A percentile compares a stretch with the other conserved stretches of the same genome.
phyloP scores from a whole-genome alignment of 2,329 filamentous ascomycete genomes.

The Teratosphaeriaceae sp. region DNA sequence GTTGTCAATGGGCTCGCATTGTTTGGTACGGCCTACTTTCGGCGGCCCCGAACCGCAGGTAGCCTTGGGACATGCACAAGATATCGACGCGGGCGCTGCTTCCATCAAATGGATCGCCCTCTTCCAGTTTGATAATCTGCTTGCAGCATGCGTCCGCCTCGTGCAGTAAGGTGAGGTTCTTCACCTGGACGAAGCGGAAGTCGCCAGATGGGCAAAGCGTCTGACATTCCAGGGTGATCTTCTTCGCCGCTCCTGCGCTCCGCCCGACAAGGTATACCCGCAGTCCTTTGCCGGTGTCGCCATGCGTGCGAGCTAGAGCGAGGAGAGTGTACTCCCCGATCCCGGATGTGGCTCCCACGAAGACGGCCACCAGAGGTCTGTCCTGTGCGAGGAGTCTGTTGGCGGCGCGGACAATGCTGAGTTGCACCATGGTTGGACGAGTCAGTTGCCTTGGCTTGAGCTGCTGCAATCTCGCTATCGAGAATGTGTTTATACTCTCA shows the following conservation, averaged over 20 bases:
- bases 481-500: too few species aligned
- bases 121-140: conserved; percentile 18
- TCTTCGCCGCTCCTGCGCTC: conserved; percentile 8
- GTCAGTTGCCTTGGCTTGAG: too few species aligned
- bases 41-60: conserved; percentile 21
- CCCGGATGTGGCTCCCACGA: conserved; percentile 17
- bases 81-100: conserved; percentile 28
- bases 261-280: conserved; percentile 18
- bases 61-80: conserved; percentile 33
- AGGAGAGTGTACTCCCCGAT: conserved; percentile 17
- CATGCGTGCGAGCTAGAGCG: conserved; percentile 4
- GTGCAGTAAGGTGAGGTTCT: conserved; percentile 31
- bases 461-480: too few species aligned
- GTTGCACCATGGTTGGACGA: neutral
- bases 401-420: neutral
- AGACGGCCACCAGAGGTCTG: conserved; percentile 13
- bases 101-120: conserved; percentile 14
- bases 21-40: conserved; percentile 5
- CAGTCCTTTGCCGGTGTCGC: conserved; percentile 7
- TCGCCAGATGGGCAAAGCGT: conserved; percentile 18
- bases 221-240: conserved; percentile 11
- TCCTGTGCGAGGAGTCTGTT: conserved; percentile 6
- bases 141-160: conserved; percentile 29
- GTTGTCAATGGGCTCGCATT: neutral
- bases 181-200: conserved; percentile 24